Evolutionary conservation across 2,329 filamentous ascomycete species (phyloP), one percentile per base, ranked within the genome.

Genomic region (Penicillium sp.): DNA sequence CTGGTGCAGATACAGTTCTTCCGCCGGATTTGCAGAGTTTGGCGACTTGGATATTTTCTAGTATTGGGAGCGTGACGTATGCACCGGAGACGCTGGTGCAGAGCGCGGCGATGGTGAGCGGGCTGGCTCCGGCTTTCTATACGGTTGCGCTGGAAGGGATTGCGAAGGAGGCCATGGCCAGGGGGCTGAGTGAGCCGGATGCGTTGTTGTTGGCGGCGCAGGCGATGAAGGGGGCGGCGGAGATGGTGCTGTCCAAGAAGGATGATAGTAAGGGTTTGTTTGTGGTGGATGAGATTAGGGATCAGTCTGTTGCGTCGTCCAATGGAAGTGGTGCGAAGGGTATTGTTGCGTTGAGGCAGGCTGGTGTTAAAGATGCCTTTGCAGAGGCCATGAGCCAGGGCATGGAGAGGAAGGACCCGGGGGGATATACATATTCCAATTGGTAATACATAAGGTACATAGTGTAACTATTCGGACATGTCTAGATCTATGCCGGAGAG

Each of bases 11-110:
- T 42, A 54, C 51, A 33, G 50, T 23, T 3, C 51, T 54, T 3
- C 47, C 50, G 23, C 26, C 55, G 2, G 56, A 58, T 47, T 46
- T 54, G 2, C 45, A 51, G 40, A 54, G 21, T 35, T 33, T 58
- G 50, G 50, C 56, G 14, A 58, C 56, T 7, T 58, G 56, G 56
- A 58, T 58, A 14, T 58, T 58, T 21, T 58, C 56, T 5, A 58
- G 56, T 35, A 58, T 58, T 21, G 56, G 56, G 1, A 58, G 50
- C 14, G 56, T 58, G 6, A 58, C 56, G 1, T 58, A 49, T 16
- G 46, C 46, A 20, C 50, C 56, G 1, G 56, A 54, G 46, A 33
- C 50, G 9, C n/a, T 58, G n/a, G 38, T 58, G 51, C 54, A 28
- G 12, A 53, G 42, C 14, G 56, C 56, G 7, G 54, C 56, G 6